Percentiles rank a stretch among this genome's conserved stretches.
Conservation (phyloP, 73 alveolate species). For the Paramecium biaurelia region DNA sequence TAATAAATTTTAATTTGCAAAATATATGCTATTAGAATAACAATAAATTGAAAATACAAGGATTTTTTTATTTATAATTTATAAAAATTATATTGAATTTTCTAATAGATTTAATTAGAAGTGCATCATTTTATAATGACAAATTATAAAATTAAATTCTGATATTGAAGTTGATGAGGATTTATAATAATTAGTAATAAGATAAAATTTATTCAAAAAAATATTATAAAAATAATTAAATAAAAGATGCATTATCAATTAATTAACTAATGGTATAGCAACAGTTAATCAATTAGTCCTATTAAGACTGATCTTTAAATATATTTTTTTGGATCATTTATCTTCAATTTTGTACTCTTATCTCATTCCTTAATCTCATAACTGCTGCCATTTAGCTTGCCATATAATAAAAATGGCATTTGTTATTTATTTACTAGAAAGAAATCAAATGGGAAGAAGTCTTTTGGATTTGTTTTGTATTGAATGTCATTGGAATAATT, state of each 20-base stretch:
- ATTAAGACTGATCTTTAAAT: not conserved
- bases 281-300: not conserved
- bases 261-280: not conserved
- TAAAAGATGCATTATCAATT: not conserved
- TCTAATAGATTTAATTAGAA: not conserved
- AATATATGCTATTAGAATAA: too few relatives aligned
- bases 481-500: not conserved
- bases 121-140: not conserved
- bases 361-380: not conserved
- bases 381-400: conserved; percentile 10
- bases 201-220: not conserved
- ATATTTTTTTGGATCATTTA: too few relatives aligned
- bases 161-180: not conserved
- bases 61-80: too few relatives aligned
- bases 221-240: not conserved
- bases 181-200: not conserved
- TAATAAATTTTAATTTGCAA: too few relatives aligned
- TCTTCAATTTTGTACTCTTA: too few relatives aligned
- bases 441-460: too few relatives aligned
- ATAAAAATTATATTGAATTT: not conserved
- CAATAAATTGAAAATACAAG: too few relatives aligned
- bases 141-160: not conserved
- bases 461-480: too few relatives aligned
- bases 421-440: not conserved
- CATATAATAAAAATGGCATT: not conserved